Evolutionary conservation across 495 filamentous ascomycete species (phyloP).

Genomic region (Cairneyella variabilis): DNA sequence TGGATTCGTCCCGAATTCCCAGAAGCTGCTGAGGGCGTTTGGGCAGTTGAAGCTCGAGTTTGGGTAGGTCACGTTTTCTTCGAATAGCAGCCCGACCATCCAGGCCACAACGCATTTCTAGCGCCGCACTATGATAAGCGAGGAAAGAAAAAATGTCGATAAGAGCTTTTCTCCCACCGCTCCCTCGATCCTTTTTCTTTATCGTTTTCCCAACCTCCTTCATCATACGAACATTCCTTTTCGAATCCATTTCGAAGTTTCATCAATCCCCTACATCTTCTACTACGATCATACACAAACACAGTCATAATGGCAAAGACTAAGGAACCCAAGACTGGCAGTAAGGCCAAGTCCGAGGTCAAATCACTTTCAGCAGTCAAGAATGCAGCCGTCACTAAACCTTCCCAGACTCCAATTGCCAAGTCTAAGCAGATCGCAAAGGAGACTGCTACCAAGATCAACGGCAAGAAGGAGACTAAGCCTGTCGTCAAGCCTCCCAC

Average conservation of each 20-base stretch:
- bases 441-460: constrained; percentile 38
- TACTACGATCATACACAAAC: constrained; percentile 11
- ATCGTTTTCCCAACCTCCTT: constrained; percentile 10
- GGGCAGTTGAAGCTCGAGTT: too few relatives aligned
- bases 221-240: constrained; percentile 11
- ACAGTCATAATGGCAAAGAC: constrained; percentile 52
- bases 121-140: constrained; percentile 9
- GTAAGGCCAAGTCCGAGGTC: constrained; percentile 35
- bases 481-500: constrained; percentile 36
- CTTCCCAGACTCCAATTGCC: constrained; percentile 44
- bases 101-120: too few relatives aligned
- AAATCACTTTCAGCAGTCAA: constrained; percentile 34
- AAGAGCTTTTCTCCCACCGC: constrained; percentile 21
- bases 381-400: constrained; percentile 39
- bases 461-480: constrained; percentile 46
- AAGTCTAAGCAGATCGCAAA: constrained; percentile 53
- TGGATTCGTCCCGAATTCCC: too few relatives aligned
- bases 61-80: neutral
- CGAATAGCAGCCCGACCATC: neutral
- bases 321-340: constrained; percentile 45
- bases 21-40: too few relatives aligned
- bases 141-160: constrained; percentile 13
- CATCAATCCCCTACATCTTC: constrained; percentile 12
- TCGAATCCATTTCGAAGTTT: constrained; percentile 21
- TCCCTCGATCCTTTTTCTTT: constrained; percentile 6